Conservation (phyloP, 441 rosid species). For the Hura crepitans region DNA sequence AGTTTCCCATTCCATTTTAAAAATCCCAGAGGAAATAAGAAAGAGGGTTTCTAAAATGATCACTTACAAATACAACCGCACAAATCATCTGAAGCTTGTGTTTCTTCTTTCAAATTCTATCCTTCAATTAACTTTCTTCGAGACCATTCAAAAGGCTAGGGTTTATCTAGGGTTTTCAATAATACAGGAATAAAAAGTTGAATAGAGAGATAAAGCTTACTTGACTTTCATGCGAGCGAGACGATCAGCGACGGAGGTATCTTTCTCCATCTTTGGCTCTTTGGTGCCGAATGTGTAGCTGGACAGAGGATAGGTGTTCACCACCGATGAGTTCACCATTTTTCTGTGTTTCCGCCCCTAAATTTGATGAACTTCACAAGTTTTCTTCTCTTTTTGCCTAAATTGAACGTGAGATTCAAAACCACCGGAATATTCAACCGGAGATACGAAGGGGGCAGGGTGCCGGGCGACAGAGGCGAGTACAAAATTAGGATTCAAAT, state of each 20-base stretch:
- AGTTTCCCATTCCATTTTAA: not conserved
- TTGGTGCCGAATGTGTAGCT: constrained; percentile 97
- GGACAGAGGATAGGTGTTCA: constrained; percentile 86
- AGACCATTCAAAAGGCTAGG: not conserved
- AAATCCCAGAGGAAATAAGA: not conserved
- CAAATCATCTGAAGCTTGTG: not conserved
- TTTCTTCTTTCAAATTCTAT: not conserved
- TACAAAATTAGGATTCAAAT: not conserved
- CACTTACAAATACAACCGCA: not conserved
- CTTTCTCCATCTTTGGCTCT: constrained; percentile 97
- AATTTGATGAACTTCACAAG: not conserved
- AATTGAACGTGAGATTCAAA: not conserved
- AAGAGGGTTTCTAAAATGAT: constrained; percentile 11
- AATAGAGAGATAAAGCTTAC: constrained; percentile 33
- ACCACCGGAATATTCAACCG: not conserved
- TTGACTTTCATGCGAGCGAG: constrained; percentile 99
- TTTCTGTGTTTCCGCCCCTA: constrained; percentile 13
- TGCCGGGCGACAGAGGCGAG: too few species aligned
- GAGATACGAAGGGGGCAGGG: not conserved
- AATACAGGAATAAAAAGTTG: too few species aligned
- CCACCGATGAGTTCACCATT: constrained; percentile 81
- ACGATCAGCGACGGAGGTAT: constrained; percentile 95
- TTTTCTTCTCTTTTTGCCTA: not conserved
- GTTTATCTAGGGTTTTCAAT: constrained; percentile 39
- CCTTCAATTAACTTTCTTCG: not conserved